Evolutionary conservation across 805 yeast genomes (phyloP).

Genomic region (Candida krabiensis): DNA sequence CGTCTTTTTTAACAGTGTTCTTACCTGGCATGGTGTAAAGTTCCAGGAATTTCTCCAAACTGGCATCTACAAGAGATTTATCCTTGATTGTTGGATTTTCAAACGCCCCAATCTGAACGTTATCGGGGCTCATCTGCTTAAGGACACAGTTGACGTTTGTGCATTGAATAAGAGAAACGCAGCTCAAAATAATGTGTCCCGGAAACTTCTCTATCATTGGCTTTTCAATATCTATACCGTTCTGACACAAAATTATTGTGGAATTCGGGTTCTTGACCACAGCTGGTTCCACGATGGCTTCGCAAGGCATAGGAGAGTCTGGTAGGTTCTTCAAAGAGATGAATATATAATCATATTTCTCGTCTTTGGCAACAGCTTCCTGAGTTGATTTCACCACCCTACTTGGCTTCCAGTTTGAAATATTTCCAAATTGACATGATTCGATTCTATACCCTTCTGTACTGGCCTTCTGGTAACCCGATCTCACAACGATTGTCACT

Average conservation of each 20-base stretch:
- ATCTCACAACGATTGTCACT: slow-evolving; percentile 61
- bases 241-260: slow-evolving; percentile 36
- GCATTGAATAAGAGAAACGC: slow-evolving; percentile 37
- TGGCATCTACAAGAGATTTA: slow-evolving; percentile 16
- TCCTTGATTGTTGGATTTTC: slow-evolving; percentile 28
- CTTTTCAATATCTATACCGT: slow-evolving; percentile 40
- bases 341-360: slow-evolving; percentile 51
- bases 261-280: slow-evolving; percentile 28
- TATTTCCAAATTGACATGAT: slow-evolving; percentile 58
- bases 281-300: slow-evolving; percentile 40
- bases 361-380: slow-evolving; percentile 41
- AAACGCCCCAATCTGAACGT: slow-evolving; percentile 33
- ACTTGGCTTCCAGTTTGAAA: slow-evolving; percentile 57
- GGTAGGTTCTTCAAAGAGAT: slow-evolving; percentile 64
- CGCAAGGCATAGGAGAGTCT: slow-evolving; percentile 45
- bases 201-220: slow-evolving; percentile 36
- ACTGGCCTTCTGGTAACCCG: slow-evolving; percentile 55
- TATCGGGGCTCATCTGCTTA: slow-evolving; percentile 33
- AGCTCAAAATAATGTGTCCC: slow-evolving; percentile 33
- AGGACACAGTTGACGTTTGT: slow-evolving; percentile 28
- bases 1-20: slow-evolving; percentile 28
- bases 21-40: slow-evolving; percentile 28
- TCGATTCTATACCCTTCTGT: slow-evolving; percentile 56
- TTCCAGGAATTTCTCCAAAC: slow-evolving; percentile 28
- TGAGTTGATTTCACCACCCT: slow-evolving; percentile 39